Conservation (phyloP, 176 grass and related monocot genomes). For the bread wheat (Triticum aestivum) region DNA sequence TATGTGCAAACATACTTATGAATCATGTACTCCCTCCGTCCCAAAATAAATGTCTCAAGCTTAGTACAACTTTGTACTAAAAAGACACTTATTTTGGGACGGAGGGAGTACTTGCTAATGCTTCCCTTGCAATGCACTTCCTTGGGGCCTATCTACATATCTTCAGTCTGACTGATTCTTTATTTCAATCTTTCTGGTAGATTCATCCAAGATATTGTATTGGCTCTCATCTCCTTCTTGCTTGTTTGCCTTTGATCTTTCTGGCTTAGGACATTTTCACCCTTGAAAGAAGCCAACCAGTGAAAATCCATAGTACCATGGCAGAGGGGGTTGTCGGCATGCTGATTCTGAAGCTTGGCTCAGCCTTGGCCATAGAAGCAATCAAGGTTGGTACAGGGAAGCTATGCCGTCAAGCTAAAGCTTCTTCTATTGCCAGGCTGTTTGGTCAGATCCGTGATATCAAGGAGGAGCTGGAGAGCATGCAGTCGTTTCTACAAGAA, state of each 20-base stretch:
- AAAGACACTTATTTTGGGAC: too few relatives aligned
- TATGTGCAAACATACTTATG: neutral
- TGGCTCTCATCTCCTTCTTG: neutral
- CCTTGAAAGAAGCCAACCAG: neutral
- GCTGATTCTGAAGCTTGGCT: conserved; percentile 8
- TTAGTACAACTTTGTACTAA: too few relatives aligned
- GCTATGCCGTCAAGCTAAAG: neutral
- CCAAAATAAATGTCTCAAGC: too few relatives aligned
- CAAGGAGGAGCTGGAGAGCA: conserved; percentile 4
- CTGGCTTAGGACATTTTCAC: neutral
- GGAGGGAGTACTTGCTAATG: neutral
- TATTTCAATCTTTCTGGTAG: neutral
- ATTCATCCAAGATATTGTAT: neutral
- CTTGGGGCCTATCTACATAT: neutral
- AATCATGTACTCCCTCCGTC: neutral
- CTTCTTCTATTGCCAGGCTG: neutral
- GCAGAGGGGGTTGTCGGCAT: conserved; percentile 2
- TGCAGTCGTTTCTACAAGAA: conserved; percentile 9
- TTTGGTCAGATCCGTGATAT: conserved; percentile 9
- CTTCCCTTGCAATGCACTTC: neutral
- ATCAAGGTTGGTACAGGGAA: neutral
- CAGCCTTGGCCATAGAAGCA: neutral
- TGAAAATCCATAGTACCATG: neutral
- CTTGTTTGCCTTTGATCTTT: neutral
- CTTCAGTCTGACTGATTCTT: neutral